Percentiles rank a stretch among this genome's conserved stretches.
phyloP scores from a whole-genome alignment of 2,329 filamentous ascomycete genomes.

The Botryosphaeria dothidea region DNA sequence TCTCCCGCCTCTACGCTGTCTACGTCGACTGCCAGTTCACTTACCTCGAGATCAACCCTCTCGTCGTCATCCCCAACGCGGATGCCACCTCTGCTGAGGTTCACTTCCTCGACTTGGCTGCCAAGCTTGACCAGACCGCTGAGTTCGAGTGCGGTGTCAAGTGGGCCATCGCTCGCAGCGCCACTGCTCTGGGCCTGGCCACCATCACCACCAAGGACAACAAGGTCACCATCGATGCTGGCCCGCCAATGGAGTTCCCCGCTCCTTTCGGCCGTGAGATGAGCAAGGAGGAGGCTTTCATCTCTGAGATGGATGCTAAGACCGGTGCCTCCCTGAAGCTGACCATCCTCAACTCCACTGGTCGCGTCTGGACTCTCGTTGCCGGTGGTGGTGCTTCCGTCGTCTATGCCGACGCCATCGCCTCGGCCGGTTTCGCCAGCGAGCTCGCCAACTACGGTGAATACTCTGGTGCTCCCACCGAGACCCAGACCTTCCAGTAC shows the following conservation, averaged over 20 bases:
- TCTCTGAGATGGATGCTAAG: slow-evolving; percentile 97
- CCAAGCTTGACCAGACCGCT: slow-evolving; percentile 98
- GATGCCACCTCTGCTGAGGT: slow-evolving; percentile 90
- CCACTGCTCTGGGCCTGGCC: slow-evolving; percentile 82
- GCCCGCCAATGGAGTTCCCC: slow-evolving; percentile 98
- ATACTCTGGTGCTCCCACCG: slow-evolving; percentile 97
- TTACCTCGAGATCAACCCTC: slow-evolving; percentile 99
- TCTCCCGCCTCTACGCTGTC: slow-evolving; percentile 95
- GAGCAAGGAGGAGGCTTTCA: slow-evolving; percentile 98
- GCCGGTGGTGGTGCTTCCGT: slow-evolving; percentile 99
- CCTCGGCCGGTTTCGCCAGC: slow-evolving; percentile 89
- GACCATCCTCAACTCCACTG: slow-evolving; percentile 87
- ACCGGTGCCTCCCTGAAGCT: slow-evolving; percentile 98
- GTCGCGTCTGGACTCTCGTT: slow-evolving; percentile 96
- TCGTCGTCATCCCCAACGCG: slow-evolving; percentile 95
- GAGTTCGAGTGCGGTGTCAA: slow-evolving; percentile 99
- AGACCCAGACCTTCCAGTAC: slow-evolving; percentile 99
- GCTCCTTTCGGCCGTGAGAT: slow-evolving; percentile 98
- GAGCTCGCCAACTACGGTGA: slow-evolving; percentile 99
- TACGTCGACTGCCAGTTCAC: slow-evolving; percentile 99
- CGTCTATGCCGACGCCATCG: slow-evolving; percentile 98
- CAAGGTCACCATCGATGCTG: slow-evolving; percentile 92
- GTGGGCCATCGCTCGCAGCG: slow-evolving; percentile 94
- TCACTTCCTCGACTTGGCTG: slow-evolving; percentile 96
- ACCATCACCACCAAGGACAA: slow-evolving; percentile 59